Percentiles rank a stretch among this genome's conserved stretches.
Evolutionary conservation across 768 basidiomycete genomes (phyloP).

Genomic region (Collybia sordida): DNA sequence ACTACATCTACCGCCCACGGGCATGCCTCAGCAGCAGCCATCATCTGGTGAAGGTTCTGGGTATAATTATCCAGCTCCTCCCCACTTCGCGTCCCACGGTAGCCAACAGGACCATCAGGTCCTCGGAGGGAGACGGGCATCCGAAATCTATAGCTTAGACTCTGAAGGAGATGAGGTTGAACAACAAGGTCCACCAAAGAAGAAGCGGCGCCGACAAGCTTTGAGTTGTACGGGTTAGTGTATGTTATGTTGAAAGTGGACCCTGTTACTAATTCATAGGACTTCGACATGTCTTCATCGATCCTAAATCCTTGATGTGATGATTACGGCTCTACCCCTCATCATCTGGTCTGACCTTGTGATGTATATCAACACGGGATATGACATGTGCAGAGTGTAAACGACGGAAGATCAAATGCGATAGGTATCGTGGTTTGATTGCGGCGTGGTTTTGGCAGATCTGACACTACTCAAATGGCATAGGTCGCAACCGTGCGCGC

Average conservation of each 20-base stretch:
- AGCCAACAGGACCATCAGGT: slow-evolving; percentile 22
- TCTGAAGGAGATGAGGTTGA: slow-evolving; percentile 58
- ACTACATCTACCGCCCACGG: slow-evolving; percentile 60
- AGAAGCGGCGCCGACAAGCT: slow-evolving; percentile 80
- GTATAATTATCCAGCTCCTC: slow-evolving; percentile 22
- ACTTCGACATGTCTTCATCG: neutral
- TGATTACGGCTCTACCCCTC: slow-evolving; percentile 1
- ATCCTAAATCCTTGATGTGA: no score
- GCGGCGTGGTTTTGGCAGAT: slow-evolving; percentile 11
- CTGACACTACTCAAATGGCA: slow-evolving; percentile 19
- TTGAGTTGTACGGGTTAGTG: slow-evolving; percentile 80
- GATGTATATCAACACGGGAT: slow-evolving; percentile 26
- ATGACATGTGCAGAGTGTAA: slow-evolving; percentile 63
- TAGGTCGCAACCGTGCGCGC: slow-evolving; percentile 79
- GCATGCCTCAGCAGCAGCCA: slow-evolving; percentile 26
- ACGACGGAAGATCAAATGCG: slow-evolving; percentile 85
- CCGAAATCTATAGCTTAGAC: slow-evolving; percentile 39
- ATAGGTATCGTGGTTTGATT: slow-evolving; percentile 53
- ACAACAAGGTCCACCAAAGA: slow-evolving; percentile 64
- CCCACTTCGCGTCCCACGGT: slow-evolving; percentile 22
- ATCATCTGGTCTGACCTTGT: slow-evolving; percentile 27
- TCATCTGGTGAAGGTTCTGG: slow-evolving; percentile 14
- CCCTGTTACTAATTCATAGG: slow-evolving; percentile 18
- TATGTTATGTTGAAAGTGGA: slow-evolving; percentile 14
- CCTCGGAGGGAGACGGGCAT: slow-evolving; percentile 24